Evolutionary conservation across 139 green algal species (phyloP), one percentile per base, ranked within the genome.

Genomic region (Bryopsis sp.): DNA sequence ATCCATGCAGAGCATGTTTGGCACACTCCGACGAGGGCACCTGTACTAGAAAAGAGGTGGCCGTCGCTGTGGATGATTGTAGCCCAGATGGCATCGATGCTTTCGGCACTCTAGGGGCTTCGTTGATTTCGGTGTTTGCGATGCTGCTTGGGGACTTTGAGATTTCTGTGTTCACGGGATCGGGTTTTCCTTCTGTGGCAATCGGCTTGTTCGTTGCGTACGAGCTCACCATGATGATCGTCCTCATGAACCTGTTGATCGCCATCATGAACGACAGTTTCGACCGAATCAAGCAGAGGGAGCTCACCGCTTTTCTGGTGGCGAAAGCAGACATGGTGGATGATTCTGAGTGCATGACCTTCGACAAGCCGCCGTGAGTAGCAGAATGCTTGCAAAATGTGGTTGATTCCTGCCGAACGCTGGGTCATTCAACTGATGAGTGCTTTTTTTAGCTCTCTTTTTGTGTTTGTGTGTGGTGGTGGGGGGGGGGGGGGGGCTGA

Each of bases 101-200:
- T 19, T 54, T 54, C 19, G 43, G 43, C 15, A 11, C 11, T 19
- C 19, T 26, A 26, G 15, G 19, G 43, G 19, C 11, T 19, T 11
- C 43, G 11, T 54, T 54, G 43, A 26, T 54, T 54, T 26, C 43
- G 19, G 19, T 19, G 15, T 54, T 54, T 54, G 43, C 15, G 19
- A 54, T 54, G 43, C 11, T 54, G 43, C 43, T 54, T 54, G 43
- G 43, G 43, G 43, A 54, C 43, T 54, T 54, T 54, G 43, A 54
- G 43, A 11, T 54, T 11, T 11, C 15, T 19, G 11, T 54, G 43
- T 54, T 54, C 19, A 26, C 11, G 11, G 43, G 43, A 19, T 26
- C 11, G 19, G 43, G 15, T 26, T 19, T 54, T 19, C 43, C 15
- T 19, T 26, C 19, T 54, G 11, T 54, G 15, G 15, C 43, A 54